These are phyloP conservation scores for Nothopassalora personata DNA, from an alignment of 2,329 filamentous ascomycete species.

Conservation along the genomic window DNA sequence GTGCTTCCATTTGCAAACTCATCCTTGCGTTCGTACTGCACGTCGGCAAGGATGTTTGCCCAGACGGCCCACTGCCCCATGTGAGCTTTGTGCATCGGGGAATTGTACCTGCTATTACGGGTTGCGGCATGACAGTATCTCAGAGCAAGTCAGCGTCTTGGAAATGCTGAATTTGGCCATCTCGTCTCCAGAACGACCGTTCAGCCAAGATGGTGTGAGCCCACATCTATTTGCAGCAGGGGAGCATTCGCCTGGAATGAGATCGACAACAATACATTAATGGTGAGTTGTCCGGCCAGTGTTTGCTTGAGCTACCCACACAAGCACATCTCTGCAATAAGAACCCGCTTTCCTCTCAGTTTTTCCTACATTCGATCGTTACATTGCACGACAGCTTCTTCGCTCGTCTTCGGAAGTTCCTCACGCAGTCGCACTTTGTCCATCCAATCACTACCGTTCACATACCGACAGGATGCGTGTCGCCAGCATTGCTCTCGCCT, in stretches of 20 bases:
- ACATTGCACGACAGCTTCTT: constrained; percentile 1
- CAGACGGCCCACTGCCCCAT: neutral
- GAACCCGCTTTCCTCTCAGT: neutral
- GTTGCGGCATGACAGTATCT: constrained; percentile 6
- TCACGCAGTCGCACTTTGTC: neutral
- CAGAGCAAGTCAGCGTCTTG: constrained; percentile 1
- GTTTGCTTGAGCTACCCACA: neutral
- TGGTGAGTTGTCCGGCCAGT: neutral
- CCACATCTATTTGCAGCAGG: constrained; percentile 6
- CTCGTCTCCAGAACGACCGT: neutral
- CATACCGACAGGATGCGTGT: constrained; percentile 18
- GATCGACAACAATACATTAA: constrained; percentile 1
- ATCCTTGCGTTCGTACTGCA: constrained; percentile 1
- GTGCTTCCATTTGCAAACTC: neutral
- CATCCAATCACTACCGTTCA: constrained; percentile 2
- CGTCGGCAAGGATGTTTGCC: neutral
- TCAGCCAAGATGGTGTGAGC: constrained; percentile 3
- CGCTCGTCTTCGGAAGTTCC: neutral
- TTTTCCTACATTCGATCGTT: constrained; percentile 4
- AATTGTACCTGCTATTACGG: constrained; percentile 3
- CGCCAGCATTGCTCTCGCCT: constrained; percentile 18
- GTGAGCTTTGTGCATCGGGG: constrained; percentile 3
- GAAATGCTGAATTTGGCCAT: neutral
- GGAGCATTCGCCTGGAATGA: neutral
- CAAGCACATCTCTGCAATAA: neutral